phyloP scores from a whole-genome alignment of 352 stramenopile species.

The Saprolegnia diclina region DNA sequence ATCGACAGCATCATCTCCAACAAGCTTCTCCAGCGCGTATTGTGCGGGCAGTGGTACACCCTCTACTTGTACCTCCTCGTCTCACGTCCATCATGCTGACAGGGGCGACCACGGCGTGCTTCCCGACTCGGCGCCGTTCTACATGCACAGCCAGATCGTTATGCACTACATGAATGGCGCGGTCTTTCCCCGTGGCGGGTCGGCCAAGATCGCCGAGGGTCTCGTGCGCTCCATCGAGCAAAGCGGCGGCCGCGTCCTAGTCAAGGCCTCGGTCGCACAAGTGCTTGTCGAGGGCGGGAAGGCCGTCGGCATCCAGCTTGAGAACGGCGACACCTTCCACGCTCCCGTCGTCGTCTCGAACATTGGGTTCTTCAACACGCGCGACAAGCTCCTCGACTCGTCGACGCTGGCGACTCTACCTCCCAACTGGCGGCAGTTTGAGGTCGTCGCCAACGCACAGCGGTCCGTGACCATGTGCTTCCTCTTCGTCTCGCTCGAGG shows the following conservation, averaged over 20 bases:
- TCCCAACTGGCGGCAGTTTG: conserved; percentile 5
- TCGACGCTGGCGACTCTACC: conserved; percentile 17
- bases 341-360: conserved; percentile 26
- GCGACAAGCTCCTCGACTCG: conserved; percentile 26
- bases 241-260: conserved; percentile 26
- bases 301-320: conserved; percentile 27
- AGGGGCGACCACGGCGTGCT: conserved; percentile 28
- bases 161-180: conserved; percentile 30
- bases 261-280: conserved; percentile 27
- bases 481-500: conserved; percentile 19
- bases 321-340: conserved; percentile 27
- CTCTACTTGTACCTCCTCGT: neutral
- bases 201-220: conserved; percentile 28
- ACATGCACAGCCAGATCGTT: conserved; percentile 32
- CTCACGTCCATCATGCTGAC: neutral
- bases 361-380: conserved; percentile 31
- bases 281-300: conserved; percentile 25
- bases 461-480: conserved; percentile 25
- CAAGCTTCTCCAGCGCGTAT: conserved; percentile 30
- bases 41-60: conserved; percentile 30
- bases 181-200: conserved; percentile 29
- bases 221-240: conserved; percentile 28
- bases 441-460: conserved; percentile 13
- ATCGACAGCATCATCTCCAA: conserved; percentile 29
- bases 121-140: conserved; percentile 30